phyloP scores from a whole-genome alignment of 208 protist genomes.

The Entamoeba dispar region DNA sequence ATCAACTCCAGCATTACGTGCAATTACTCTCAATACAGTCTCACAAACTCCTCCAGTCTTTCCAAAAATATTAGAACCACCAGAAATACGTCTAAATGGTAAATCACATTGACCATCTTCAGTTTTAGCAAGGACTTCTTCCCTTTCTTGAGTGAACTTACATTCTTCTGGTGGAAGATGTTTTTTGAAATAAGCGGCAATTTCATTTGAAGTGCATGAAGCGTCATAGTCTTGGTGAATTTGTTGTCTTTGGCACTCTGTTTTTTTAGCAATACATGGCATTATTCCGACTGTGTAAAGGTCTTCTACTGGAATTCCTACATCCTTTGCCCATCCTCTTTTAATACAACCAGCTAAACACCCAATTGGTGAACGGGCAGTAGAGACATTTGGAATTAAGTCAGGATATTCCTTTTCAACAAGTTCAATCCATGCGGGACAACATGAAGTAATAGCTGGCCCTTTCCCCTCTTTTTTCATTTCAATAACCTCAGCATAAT shows the following conservation, averaged over 20 bases:
- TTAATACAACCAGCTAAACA: slow-evolving; percentile 19
- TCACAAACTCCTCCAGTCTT: slow-evolving; percentile 25
- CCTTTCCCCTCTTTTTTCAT: background rate
- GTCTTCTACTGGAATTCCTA: background rate
- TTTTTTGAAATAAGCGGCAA: background rate
- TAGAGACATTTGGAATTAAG: slow-evolving; percentile 32
- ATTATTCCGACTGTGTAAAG: slow-evolving; percentile 15
- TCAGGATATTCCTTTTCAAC: slow-evolving; percentile 28
- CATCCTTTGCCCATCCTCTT: background rate
- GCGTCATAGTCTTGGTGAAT: background rate
- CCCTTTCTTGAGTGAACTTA: background rate
- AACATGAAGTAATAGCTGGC: slow-evolving; percentile 8
- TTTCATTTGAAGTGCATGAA: slow-evolving; percentile 9
- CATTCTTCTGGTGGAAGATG: background rate
- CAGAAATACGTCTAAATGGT: slow-evolving; percentile 22
- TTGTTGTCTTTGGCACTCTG: background rate
- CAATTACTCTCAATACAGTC: slow-evolving; percentile 8
- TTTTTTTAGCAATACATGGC: slow-evolving; percentile 25
- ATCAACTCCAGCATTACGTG: background rate
- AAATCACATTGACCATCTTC: background rate
- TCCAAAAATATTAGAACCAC: slow-evolving; percentile 22
- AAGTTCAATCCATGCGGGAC: slow-evolving; percentile 32
- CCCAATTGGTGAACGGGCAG: slow-evolving; percentile 22
- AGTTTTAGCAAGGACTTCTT: background rate
- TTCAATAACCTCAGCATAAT: slow-evolving; percentile 14